Percentiles rank a stretch among this genome's conserved stretches.
These are phyloP conservation scores for Termitomyces sp. DNA, from an alignment of 768 basidiomycete species.

Conservation along the genomic window DNA sequence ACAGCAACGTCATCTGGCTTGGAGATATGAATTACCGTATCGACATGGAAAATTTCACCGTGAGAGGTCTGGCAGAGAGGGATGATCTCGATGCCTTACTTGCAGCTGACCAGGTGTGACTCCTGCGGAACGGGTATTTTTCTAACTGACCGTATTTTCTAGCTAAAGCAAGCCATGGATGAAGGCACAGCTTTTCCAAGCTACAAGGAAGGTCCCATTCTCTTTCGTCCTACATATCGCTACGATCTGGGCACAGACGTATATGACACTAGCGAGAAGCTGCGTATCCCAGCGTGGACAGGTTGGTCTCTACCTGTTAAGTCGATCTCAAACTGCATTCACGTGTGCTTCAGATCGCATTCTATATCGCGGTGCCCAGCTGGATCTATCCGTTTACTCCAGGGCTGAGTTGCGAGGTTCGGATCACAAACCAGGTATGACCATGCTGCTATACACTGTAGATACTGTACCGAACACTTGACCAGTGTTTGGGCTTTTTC, in stretches of 20 bases:
- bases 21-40: slow-evolving; percentile 97
- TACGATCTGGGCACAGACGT: slow-evolving; percentile 78
- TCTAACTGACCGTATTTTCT: slow-evolving; percentile 4
- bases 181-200: slow-evolving; percentile 69
- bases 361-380: slow-evolving; percentile 65
- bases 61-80: slow-evolving; percentile 55
- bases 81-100: slow-evolving; percentile 72
- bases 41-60: slow-evolving; percentile 77
- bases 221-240: slow-evolving; percentile 95
- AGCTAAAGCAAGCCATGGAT: slow-evolving; percentile 76
- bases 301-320: slow-evolving; percentile 38
- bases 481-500: slow-evolving; percentile 81
- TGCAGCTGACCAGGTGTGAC: slow-evolving; percentile 77
- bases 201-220: slow-evolving; percentile 83
- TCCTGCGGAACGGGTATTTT: background rate
- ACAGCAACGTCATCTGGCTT: slow-evolving; percentile 87
- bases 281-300: slow-evolving; percentile 96
- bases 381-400: slow-evolving; percentile 76
- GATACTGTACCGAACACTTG: background rate
- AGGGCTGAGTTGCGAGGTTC: slow-evolving; percentile 86
- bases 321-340: background rate
- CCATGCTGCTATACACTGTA: background rate
- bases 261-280: slow-evolving; percentile 96
- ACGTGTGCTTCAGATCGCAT: slow-evolving; percentile 70
- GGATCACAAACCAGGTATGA: slow-evolving; percentile 87